Conservation (phyloP, 192 early-diverging fungal genomes). For the Hyaloraphidium curvatum region DNA sequence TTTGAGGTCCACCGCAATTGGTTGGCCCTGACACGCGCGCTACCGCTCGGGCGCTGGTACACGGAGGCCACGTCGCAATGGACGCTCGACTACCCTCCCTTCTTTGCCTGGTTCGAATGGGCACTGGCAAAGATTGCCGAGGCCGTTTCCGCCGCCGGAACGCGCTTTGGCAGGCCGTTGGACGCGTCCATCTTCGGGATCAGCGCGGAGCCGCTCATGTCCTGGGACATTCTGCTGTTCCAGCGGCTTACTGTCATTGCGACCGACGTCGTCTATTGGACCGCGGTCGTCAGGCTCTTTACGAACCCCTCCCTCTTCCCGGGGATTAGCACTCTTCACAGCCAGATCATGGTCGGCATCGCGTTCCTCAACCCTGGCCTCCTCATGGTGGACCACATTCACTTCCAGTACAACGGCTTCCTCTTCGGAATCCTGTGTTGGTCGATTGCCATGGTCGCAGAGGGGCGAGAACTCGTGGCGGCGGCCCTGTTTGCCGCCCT, state of each 20-base stretch:
- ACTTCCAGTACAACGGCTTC: conserved; percentile 97
- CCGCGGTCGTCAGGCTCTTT: conserved; percentile 29
- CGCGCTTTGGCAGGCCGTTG: neutral
- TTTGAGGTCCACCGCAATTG: conserved; percentile 98
- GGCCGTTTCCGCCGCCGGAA: conserved; percentile 8
- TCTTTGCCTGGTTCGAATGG: conserved; percentile 95
- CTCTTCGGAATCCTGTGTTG: conserved; percentile 71
- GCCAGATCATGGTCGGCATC: conserved; percentile 5
- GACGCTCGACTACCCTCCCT: conserved; percentile 94
- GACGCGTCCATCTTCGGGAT: conserved; percentile 29
- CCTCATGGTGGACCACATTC: conserved; percentile 79
- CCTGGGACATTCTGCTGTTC: conserved; percentile 54
- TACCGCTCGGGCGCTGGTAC: conserved; percentile 75
- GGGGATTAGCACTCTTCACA: neutral
- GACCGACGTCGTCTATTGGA: conserved; percentile 60
- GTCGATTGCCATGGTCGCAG: conserved; percentile 49
- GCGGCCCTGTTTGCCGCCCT: conserved; percentile 68
- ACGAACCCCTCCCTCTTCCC: neutral
- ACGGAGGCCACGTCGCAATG: conserved; percentile 65
- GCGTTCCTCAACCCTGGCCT: conserved; percentile 24
- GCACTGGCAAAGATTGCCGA: conserved; percentile 38
- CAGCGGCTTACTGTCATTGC: conserved; percentile 66
- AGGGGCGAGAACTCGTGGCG: conserved; percentile 36
- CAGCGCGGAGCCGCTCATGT: neutral
- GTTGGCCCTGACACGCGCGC: conserved; percentile 75